These are phyloP conservation scores for Sporothrix globosa DNA, from an alignment of 2,329 filamentous ascomycete genomes.

Conservation along the genomic window DNA sequence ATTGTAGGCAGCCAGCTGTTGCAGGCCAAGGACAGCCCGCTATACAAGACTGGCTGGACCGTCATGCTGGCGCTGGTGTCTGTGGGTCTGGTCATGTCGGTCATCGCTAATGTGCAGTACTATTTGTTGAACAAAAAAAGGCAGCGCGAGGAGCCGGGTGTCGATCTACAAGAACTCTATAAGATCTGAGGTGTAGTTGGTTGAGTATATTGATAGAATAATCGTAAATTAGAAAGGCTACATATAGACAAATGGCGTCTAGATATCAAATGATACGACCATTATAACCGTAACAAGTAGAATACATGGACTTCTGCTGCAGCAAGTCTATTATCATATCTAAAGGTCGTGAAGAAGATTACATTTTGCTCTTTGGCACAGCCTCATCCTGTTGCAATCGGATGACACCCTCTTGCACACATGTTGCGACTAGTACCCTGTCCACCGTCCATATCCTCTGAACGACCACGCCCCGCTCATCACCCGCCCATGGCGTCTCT, in stretches of 20 bases:
- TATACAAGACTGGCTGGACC: constrained; percentile 27
- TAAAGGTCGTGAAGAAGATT: background rate
- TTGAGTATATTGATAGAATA: no score
- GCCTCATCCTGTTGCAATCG: constrained; percentile 15
- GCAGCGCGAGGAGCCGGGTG: background rate
- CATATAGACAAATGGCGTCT: background rate
- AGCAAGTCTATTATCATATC: no score
- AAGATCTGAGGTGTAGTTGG: background rate
- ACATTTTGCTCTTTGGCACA: constrained; percentile 14
- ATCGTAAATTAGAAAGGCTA: background rate
- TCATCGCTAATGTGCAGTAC: constrained; percentile 23
- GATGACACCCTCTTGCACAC: constrained; percentile 69
- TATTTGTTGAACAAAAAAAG: constrained; percentile 20
- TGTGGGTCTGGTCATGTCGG: constrained; percentile 16
- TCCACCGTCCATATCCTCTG: constrained; percentile 73
- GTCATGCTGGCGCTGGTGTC: constrained; percentile 8
- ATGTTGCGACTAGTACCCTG: constrained; percentile 73
- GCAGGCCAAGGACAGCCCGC: constrained; percentile 26
- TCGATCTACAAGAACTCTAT: background rate
- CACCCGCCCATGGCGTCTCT: constrained; percentile 76
- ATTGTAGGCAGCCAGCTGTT: constrained; percentile 31
- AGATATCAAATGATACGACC: background rate
- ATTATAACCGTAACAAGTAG: no score
- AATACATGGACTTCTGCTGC: no score
- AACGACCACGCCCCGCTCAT: constrained; percentile 74